Evolutionary conservation across 257 asterid species (phyloP).

Genomic region (Petunia axillaris): DNA sequence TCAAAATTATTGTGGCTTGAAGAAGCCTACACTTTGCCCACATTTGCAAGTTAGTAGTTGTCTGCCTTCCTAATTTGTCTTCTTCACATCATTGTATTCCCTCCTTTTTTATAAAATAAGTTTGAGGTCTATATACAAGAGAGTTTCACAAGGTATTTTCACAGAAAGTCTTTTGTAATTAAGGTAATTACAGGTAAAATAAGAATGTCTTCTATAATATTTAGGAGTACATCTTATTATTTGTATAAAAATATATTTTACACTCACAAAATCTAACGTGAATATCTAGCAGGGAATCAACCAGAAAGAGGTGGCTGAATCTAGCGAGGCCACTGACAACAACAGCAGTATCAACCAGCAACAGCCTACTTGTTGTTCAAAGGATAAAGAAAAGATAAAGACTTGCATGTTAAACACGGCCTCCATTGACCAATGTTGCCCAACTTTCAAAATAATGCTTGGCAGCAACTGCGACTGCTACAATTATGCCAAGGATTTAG

Average conservation of each 20-base stretch:
- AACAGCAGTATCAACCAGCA: background rate
- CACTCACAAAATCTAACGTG: too few species aligned
- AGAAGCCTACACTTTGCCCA: background rate
- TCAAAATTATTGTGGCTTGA: background rate
- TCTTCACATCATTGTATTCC: background rate
- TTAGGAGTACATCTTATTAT: too few species aligned
- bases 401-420: background rate
- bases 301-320: background rate
- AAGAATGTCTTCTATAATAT: too few species aligned
- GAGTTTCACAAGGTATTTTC: too few species aligned
- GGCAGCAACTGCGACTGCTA: background rate
- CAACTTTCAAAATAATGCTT: background rate
- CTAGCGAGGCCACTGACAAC: background rate
- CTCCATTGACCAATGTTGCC: conserved; percentile 16
- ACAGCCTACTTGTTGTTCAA: background rate
- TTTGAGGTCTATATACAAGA: too few species aligned
- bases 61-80: background rate
- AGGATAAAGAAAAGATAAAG: conserved; percentile 9
- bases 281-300: background rate
- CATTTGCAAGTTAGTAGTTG: background rate
- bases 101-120: background rate
- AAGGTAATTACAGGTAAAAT: too few species aligned
- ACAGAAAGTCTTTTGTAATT: too few species aligned
- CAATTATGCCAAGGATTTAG: background rate
- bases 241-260: too few species aligned